phyloP scores from a whole-genome alignment of 2,329 filamentous ascomycete species.

The Sporothrix inflata region DNA sequence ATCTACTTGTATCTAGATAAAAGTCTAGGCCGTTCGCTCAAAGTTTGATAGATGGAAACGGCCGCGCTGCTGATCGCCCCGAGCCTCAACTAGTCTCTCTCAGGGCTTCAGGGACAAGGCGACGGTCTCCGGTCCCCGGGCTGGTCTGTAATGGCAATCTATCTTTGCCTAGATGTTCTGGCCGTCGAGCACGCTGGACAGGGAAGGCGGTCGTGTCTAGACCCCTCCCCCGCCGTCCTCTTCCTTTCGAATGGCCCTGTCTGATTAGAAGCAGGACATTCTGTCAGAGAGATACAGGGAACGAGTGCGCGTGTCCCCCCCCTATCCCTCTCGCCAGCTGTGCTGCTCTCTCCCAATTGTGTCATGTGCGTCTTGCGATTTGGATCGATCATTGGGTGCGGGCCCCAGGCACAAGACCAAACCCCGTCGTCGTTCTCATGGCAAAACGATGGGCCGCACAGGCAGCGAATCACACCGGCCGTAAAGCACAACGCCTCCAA shows the following conservation, averaged over 20 bases:
- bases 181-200: neutral
- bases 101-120: neutral
- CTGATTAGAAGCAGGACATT: neutral
- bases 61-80: neutral
- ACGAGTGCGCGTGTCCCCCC: neutral
- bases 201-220: neutral
- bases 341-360: neutral
- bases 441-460: neutral
- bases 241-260: neutral
- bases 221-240: neutral
- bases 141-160: too few relatives aligned
- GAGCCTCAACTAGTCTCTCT: neutral
- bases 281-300: neutral
- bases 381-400: neutral
- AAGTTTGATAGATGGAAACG: neutral
- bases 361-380: neutral
- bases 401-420: neutral
- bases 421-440: neutral
- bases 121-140: neutral
- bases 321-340: neutral
- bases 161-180: neutral
- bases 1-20: too few relatives aligned
- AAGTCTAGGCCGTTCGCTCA: neutral
- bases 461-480: slow-evolving; percentile 18
- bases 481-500: neutral